Base-by-base conservation (phyloP, 2,329 filamentous ascomycete genomes). In the Neofusicoccum kwambonambiense region DNA sequence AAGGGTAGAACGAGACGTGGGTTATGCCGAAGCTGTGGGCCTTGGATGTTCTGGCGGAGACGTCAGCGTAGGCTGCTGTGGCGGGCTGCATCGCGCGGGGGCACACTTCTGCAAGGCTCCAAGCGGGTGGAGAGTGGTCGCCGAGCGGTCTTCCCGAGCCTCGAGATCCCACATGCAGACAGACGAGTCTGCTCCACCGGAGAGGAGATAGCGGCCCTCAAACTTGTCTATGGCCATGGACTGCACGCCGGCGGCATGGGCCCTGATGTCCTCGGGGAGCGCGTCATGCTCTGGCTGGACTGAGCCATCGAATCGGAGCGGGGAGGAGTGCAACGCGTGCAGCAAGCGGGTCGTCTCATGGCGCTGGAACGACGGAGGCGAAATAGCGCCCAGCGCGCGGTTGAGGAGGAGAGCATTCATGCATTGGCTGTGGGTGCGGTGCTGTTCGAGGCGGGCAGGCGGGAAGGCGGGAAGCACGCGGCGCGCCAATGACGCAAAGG, bases 151-250 rank as follows among this genome's bases (percentile, higher is more conserved):
- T n/a, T 60, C 56, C 12, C 56, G 42, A n/a, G 56, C 47, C 12
- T 96, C 90, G 6, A 97, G 84, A 77, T 97, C 89, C 93, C 93
- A 97, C 51, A 97, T 79, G 69, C 89, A 90, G 72, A 97, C 87
- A 0, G 90, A 90, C 9, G 90, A 91, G 73, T 97, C 92, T 4
- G 91, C 89, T 35, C 93, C 93, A 3, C 92, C 94, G 0, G 93
- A 96, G 1, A 97, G 78, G 67, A 97, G 83, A 69, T 91, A 88
- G 73, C 88, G 83, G 3, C 91, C 92, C 68, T 95, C 91, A 72
- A 95, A 92, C 57, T 88, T 87, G 72, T 97, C 93, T 44, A 97
- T 84, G 0, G 90, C 88, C 45, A 97, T 80, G 44, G 89, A 87
- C 72, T 90, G 95, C 42, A 93, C 90, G 13, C 93, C 93, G 3